Base-by-base conservation (phyloP, 108 stramenopile species). In the Skeletonema tropicum region DNA sequence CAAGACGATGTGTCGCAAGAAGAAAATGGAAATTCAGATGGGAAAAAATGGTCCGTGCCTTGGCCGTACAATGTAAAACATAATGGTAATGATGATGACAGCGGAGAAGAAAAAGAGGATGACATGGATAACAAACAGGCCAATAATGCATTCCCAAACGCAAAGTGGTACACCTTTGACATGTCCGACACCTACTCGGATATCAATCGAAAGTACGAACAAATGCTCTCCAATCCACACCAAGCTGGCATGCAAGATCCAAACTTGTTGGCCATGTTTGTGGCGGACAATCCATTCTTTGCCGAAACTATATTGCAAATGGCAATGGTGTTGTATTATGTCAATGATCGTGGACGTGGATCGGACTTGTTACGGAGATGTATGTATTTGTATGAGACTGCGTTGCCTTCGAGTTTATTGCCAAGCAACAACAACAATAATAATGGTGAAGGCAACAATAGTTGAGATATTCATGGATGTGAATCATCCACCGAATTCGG, bases 221-320 rank as follows among this genome's bases (percentile, higher is more conserved):
- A 63, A 64, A 25, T 87, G 79, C 46, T 89, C 33, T 39, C 69
- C 10, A 32, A 49, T 33, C 26, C 35, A 31, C 36, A n/a, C n/a
- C n/a, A 45, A 14, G 66, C 57, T 2, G 59, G 49, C 29, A 57
- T 73, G 55, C 66, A 74, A 21, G 94, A 95, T 88, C 75, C 86
- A 30, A 92, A 95, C 77, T 74, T 85, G 6, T 52, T 95, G 26
- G 88, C 88, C 5, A 74, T 91, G 75, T 95, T 93, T 61, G 88
- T 91, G 5, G 87, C 88, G 13, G 87, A 95, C 71, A 78, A 93
- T 68, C 94, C 94, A 13, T 89, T 82, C 72, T 76, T 86, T 31
- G 85, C 82, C 13, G 87, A 87, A 41, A 88, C 92, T 0, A 57
- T 92, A 19, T 60, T 95, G 57, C 90, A 92, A 57, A 69, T 95